Conservation (phyloP, 257 asterid genomes). For the Nicotiana undulata region DNA sequence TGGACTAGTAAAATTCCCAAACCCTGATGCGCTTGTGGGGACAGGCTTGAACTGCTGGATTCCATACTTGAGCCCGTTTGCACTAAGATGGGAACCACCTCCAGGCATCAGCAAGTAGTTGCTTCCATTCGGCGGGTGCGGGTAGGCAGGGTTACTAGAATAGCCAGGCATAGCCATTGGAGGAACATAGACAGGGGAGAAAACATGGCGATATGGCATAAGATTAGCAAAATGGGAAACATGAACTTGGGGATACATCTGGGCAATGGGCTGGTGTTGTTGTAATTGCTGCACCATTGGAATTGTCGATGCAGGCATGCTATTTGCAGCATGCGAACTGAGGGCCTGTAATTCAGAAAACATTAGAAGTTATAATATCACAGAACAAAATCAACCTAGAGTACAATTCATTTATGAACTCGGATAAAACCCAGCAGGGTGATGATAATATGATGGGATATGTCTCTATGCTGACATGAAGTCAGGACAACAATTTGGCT, state of each 20-base stretch:
- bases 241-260: constrained; percentile 91
- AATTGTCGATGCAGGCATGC: constrained; percentile 52
- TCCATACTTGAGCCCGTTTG: constrained; percentile 71
- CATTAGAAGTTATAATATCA: constrained; percentile 4
- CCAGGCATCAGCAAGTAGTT: constrained; percentile 87
- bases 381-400: not conserved
- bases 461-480: not conserved
- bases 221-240: constrained; percentile 70
- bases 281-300: constrained; percentile 64
- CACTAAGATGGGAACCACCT: constrained; percentile 57
- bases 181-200: constrained; percentile 79
- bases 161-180: constrained; percentile 87
- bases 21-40: constrained; percentile 60
- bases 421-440: not conserved
- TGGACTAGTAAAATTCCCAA: constrained; percentile 70
- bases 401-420: not conserved
- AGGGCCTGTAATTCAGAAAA: constrained; percentile 40
- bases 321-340: constrained; percentile 36
- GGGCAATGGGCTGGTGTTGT: constrained; percentile 68
- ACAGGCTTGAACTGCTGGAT: constrained; percentile 84
- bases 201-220: constrained; percentile 85
- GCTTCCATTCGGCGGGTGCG: constrained; percentile 90
- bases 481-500: not conserved
- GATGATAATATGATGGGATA: not conserved
- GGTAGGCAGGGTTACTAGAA: constrained; percentile 74